These are phyloP conservation scores for Neurospora crassa DNA, from an alignment of 2,329 filamentous ascomycete species.

Conservation along the genomic window DNA sequence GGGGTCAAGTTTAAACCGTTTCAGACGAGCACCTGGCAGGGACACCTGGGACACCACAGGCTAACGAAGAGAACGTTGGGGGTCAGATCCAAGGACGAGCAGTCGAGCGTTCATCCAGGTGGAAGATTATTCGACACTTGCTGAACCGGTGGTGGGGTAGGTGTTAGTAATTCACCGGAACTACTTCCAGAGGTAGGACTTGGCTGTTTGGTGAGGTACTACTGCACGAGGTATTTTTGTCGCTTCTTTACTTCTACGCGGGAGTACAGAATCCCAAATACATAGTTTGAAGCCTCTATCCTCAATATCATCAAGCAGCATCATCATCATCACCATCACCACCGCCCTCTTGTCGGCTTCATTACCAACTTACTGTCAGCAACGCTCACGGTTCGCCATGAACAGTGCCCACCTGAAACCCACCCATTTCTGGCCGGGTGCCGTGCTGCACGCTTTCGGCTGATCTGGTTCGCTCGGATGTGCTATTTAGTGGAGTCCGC, in stretches of 20 bases:
- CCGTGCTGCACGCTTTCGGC: neutral
- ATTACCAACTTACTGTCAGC: neutral
- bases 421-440: neutral
- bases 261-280: neutral
- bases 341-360: neutral
- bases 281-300: neutral
- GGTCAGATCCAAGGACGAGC: neutral
- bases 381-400: neutral
- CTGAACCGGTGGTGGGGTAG: neutral
- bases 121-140: neutral
- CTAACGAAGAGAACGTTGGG: neutral
- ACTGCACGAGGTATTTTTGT: neutral
- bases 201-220: neutral
- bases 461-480: neutral
- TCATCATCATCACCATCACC: neutral
- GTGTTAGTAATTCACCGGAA: neutral
- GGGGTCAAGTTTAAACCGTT: slow-evolving; percentile 14
- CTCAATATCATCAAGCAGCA: neutral
- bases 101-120: neutral
- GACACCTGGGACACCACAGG: neutral
- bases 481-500: neutral
- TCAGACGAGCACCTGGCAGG: neutral
- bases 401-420: neutral
- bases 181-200: neutral
- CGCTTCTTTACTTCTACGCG: neutral